These are phyloP conservation scores for Lactarius tabidus DNA, from an alignment of 768 basidiomycete species.

Conservation along the genomic window DNA sequence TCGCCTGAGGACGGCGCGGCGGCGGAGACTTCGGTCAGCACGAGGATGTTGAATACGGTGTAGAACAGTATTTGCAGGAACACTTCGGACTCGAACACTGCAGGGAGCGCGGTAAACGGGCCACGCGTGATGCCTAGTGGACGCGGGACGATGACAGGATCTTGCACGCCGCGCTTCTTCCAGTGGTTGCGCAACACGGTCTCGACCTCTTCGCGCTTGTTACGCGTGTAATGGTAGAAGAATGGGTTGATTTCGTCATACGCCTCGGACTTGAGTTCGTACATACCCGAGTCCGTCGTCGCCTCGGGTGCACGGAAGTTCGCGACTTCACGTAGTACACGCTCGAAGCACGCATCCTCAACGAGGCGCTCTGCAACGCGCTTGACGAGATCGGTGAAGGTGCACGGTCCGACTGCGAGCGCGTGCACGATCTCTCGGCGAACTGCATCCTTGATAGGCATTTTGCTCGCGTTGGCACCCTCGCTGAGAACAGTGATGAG, in stretches of 20 bases:
- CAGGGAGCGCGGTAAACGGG: conserved; percentile 63
- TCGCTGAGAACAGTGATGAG: conserved; percentile 86
- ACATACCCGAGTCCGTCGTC: conserved; percentile 75
- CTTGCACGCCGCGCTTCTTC: conserved; percentile 58
- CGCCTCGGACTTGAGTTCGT: conserved; percentile 78
- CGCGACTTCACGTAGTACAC: conserved; percentile 72
- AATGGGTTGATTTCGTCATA: conserved; percentile 92
- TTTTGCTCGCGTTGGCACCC: conserved; percentile 64
- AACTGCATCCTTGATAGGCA: conserved; percentile 60
- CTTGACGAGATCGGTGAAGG: conserved; percentile 88
- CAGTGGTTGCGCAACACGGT: conserved; percentile 61
- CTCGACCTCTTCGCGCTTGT: conserved; percentile 90
- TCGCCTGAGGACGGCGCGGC: conserved; percentile 74
- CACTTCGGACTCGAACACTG: conserved; percentile 63
- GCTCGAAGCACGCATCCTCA: conserved; percentile 80
- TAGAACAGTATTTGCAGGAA: conserved; percentile 83
- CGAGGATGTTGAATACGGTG: conserved; percentile 69
- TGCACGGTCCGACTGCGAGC: conserved; percentile 80
- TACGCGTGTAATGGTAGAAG: conserved; percentile 93
- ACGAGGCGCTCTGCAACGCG: conserved; percentile 85
- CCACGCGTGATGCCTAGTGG: conserved; percentile 59
- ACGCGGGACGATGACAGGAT: conserved; percentile 74
- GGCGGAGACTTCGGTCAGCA: conserved; percentile 55
- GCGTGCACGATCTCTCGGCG: conserved; percentile 87
- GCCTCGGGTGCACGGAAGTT: conserved; percentile 78